Conservation (phyloP, 768 basidiomycete genomes). For the Asterophora lycoperdoides region DNA sequence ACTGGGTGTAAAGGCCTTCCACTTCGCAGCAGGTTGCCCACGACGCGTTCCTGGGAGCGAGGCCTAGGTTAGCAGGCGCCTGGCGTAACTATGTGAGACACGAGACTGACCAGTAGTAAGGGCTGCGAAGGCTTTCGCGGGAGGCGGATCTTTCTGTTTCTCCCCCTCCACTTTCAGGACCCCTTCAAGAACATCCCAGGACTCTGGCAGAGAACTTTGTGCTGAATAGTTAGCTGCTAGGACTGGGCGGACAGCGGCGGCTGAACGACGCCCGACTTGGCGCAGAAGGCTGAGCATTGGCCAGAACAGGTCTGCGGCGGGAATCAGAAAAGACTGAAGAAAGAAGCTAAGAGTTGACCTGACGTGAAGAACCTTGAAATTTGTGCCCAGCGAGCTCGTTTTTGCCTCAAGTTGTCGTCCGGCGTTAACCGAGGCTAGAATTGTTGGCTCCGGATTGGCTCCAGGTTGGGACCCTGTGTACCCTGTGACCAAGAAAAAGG, state of each 20-base stretch:
- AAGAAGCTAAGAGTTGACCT: not conserved
- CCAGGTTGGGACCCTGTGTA: constrained; percentile 19
- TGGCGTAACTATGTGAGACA: not conserved
- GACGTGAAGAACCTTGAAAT: constrained; percentile 1
- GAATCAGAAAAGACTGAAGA: constrained; percentile 1
- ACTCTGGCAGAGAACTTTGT: not conserved
- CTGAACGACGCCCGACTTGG: constrained; percentile 8
- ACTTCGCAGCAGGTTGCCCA: constrained; percentile 4
- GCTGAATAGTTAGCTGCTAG: constrained; percentile 8
- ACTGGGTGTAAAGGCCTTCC: constrained; percentile 20
- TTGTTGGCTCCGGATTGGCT: too few relatives aligned
- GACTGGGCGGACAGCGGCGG: constrained; percentile 2
- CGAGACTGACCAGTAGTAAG: not conserved
- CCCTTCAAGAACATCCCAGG: not conserved
- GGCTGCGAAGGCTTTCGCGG: not conserved
- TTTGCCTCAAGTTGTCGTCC: constrained; percentile 1
- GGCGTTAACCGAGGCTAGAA: constrained; percentile 11
- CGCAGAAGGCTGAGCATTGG: constrained; percentile 18
- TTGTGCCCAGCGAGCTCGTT: not conserved
- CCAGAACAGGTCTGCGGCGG: not conserved
- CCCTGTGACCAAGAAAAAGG: constrained; percentile 17
- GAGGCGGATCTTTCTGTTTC: not conserved
- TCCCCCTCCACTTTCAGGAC: not conserved
- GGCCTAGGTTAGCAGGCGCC: constrained; percentile 1
- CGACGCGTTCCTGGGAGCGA: not conserved